Evolutionary conservation across 1,284 basidiomycete genomes (phyloP).

Genomic region (Moesziomyces aphidis): DNA sequence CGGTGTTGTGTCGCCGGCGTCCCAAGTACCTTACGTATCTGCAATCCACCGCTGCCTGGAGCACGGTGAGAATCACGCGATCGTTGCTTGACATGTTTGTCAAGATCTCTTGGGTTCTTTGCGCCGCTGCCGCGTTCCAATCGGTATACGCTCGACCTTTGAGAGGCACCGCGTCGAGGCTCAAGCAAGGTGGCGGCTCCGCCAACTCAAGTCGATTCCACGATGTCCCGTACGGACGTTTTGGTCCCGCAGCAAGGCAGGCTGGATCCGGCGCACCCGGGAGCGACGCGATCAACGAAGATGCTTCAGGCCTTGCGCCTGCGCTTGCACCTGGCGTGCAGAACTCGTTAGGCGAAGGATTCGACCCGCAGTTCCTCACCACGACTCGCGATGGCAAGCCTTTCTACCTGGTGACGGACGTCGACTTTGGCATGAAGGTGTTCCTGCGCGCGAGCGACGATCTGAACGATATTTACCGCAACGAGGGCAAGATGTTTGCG

Average conservation of each 20-base stretch:
- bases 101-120: background rate
- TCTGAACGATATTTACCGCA: slow-evolving; percentile 39
- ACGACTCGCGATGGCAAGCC: slow-evolving; percentile 14
- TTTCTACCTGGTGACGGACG: slow-evolving; percentile 39
- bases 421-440: slow-evolving; percentile 33
- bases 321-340: slow-evolving; percentile 29
- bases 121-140: background rate
- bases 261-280: slow-evolving; percentile 18
- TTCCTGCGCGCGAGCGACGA: slow-evolving; percentile 34
- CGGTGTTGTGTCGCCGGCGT: background rate
- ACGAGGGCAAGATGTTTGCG: slow-evolving; percentile 25
- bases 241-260: slow-evolving; percentile 22
- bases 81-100: slow-evolving; percentile 1
- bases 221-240: slow-evolving; percentile 30
- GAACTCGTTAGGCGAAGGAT: slow-evolving; percentile 38
- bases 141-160: slow-evolving; percentile 13
- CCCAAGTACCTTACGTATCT: background rate
- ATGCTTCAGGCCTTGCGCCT: slow-evolving; percentile 36
- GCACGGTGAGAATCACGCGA: background rate
- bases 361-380: slow-evolving; percentile 43
- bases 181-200: background rate
- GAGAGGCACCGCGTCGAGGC: background rate
- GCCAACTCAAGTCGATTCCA: background rate
- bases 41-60: slow-evolving; percentile 12
- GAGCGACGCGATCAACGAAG: slow-evolving; percentile 40